Evolutionary conservation across 225 moss, liverwort and hornwort species (phyloP), one percentile per base, ranked within the genome.

Genomic region (Pseudoscleropodium purum): DNA sequence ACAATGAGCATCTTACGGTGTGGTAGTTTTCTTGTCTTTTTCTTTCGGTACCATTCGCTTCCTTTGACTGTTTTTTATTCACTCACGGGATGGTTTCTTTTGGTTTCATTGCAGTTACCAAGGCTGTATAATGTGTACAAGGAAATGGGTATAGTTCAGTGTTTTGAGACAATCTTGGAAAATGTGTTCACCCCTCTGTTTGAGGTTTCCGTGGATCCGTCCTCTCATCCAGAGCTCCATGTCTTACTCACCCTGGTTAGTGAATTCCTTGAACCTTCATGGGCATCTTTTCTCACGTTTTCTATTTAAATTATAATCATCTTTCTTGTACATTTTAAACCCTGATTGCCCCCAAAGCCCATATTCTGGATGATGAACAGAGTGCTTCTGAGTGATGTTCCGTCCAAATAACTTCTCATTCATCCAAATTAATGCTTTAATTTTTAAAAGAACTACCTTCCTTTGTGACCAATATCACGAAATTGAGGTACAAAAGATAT

Each of bases 121-220:
- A 94, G 98, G 57, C 86, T 98, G 82, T 98, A 98, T 87, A 97
- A 89, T 81, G 96, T 98, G 90, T 98, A 98, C 96, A 98, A 96
- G 89, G 98, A 96, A 84, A 98, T 98, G 98, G 98, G 96, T 47
- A 95, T 98, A 68, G 88, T 98, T 52, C 91, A 95, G 75, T 93
- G 94, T 39, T 98, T 98, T 86, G 95, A 98, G 85, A 88, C 92
- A 54, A 91, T 98, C 51, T 92, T 98, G 88, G 96, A 95, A 51
- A 98, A 96, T 86, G 95, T 98, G 52, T 98, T 98, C 86, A 87
- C 92, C 57, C 98, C 98, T 84, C 94, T 98, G 51, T 98, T 98
- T 93, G 98, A 98, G 92, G 98, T 98, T 77, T 96, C 97, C 4
- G 94, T 97, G 81, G 93, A 98, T 91, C 98, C 98, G 69, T 84